Evolutionary conservation across 768 basidiomycete species (phyloP).

Genomic region (Xerocomellus amylosporus): DNA sequence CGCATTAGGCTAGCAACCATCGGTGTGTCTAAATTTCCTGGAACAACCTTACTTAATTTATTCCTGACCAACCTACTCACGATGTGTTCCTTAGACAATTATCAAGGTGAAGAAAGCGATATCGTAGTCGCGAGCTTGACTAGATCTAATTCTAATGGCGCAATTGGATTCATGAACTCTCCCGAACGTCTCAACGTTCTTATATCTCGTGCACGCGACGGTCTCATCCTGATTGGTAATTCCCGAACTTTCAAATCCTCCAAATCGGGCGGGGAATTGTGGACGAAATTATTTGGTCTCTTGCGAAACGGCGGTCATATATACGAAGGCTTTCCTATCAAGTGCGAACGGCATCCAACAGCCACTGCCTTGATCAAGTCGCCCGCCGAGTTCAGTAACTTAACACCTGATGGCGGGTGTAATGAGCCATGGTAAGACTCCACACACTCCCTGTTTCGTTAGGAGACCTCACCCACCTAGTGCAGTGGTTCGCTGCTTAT

Average conservation of each 20-base stretch:
- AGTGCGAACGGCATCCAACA: conserved; percentile 55
- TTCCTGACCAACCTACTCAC: neutral
- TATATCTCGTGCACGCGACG: conserved; percentile 64
- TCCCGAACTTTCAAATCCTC: conserved; percentile 53
- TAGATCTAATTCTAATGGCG: conserved; percentile 50
- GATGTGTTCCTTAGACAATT: conserved; percentile 50
- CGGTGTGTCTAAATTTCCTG: conserved; percentile 45
- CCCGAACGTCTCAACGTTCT: conserved; percentile 70
- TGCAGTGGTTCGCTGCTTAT: conserved; percentile 46
- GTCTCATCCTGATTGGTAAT: conserved; percentile 65
- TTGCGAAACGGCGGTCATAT: conserved; percentile 44
- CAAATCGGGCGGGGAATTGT: conserved; percentile 49
- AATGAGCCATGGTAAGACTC: conserved; percentile 51
- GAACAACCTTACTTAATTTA: too few relatives aligned
- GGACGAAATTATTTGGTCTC: conserved; percentile 48
- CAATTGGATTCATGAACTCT: conserved; percentile 72
- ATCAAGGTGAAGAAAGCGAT: conserved; percentile 73
- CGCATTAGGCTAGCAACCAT: conserved; percentile 61
- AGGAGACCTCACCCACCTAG: neutral
- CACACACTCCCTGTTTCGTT: neutral
- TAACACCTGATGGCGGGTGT: conserved; percentile 65
- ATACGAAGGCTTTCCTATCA: conserved; percentile 57
- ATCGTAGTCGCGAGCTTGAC: conserved; percentile 63
- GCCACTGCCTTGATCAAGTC: conserved; percentile 36
- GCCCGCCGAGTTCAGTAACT: conserved; percentile 47